phyloP scores from a whole-genome alignment of 1,284 basidiomycete species.

The Anthracocystis walkeri region DNA sequence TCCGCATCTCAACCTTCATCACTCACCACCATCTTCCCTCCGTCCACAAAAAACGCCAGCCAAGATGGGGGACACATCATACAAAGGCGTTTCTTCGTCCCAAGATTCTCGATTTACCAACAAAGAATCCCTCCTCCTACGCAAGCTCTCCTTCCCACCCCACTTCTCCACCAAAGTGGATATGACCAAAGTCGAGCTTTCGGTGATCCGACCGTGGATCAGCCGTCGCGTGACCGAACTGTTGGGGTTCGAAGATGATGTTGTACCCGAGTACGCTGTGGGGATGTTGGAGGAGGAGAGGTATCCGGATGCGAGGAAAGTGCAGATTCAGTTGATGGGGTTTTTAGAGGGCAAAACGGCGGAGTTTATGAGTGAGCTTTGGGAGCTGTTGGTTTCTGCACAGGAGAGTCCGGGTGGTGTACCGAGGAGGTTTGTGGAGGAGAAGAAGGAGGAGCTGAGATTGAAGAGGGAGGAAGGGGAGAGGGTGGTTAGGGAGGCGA shows the following conservation, averaged over 20 bases:
- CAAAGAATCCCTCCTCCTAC: constrained; percentile 90
- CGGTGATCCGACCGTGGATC: constrained; percentile 84
- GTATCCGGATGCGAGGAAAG: constrained; percentile 90
- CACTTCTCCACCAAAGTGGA: constrained; percentile 81
- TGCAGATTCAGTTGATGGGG: constrained; percentile 93
- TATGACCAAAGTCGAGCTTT: constrained; percentile 91
- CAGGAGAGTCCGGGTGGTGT: constrained; percentile 90
- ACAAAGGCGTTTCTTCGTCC: constrained; percentile 53
- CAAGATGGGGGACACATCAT: constrained; percentile 43
- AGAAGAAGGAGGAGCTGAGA: constrained; percentile 93
- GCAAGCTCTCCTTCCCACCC: constrained; percentile 86
- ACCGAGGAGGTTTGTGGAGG: constrained; percentile 90
- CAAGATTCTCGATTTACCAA: constrained; percentile 82
- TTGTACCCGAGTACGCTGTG: constrained; percentile 95
- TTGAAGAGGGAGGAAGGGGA: constrained; percentile 78
- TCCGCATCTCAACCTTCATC: not conserved
- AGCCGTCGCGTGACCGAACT: constrained; percentile 89
- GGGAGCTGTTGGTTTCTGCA: constrained; percentile 89
- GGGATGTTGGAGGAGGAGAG: constrained; percentile 89
- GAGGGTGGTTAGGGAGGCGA: constrained; percentile 76
- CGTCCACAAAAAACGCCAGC: not conserved
- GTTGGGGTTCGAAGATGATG: constrained; percentile 94
- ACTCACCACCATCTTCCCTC: not conserved
- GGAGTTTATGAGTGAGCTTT: constrained; percentile 86
- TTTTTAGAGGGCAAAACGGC: constrained; percentile 83